phyloP scores from a whole-genome alignment of 2,329 filamentous ascomycete genomes.

The Laburnicola sp. region DNA sequence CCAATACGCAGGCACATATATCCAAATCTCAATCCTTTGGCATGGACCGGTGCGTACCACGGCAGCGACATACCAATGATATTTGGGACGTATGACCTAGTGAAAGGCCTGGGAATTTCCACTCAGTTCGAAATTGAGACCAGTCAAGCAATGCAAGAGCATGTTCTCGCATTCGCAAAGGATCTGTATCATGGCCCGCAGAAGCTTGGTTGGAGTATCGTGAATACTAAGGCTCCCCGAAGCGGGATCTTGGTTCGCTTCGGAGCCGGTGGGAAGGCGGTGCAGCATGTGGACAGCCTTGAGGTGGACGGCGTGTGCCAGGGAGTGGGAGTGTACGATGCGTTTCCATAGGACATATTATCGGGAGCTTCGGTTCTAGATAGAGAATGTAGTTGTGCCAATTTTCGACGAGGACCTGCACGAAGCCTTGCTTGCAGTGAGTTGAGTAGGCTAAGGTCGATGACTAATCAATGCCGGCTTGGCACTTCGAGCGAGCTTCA shows the following conservation, averaged over 20 bases:
- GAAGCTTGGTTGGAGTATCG: conserved; percentile 16
- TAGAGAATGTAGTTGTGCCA: no score
- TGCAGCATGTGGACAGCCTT: conserved; percentile 17
- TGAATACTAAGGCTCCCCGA: conserved; percentile 11
- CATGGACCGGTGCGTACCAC: conserved; percentile 23
- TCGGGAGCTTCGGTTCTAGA: no score
- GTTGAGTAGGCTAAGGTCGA: background rate
- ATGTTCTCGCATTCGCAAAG: conserved; percentile 33
- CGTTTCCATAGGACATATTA: conserved; percentile 8
- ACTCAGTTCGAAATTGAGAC: conserved; percentile 31
- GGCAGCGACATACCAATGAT: conserved; percentile 22
- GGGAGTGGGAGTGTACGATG: conserved; percentile 15
- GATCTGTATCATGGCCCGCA: conserved; percentile 27
- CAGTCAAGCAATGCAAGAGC: conserved; percentile 40
- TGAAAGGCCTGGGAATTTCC: conserved; percentile 8
- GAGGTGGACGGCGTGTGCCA: conserved; percentile 19
- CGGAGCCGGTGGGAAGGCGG: conserved; percentile 14
- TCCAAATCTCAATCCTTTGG: conserved; percentile 13
- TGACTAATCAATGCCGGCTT: conserved; percentile 24
- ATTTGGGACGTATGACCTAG: conserved; percentile 25
- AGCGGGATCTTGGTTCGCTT: conserved; percentile 18
- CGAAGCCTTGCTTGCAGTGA: no score
- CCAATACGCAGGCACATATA: conserved; percentile 15
- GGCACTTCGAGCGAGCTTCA: conserved; percentile 31
- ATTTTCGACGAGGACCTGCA: no score